Evolutionary conservation across 768 basidiomycete genomes (phyloP).

Genomic region (Kwoniella sp.): DNA sequence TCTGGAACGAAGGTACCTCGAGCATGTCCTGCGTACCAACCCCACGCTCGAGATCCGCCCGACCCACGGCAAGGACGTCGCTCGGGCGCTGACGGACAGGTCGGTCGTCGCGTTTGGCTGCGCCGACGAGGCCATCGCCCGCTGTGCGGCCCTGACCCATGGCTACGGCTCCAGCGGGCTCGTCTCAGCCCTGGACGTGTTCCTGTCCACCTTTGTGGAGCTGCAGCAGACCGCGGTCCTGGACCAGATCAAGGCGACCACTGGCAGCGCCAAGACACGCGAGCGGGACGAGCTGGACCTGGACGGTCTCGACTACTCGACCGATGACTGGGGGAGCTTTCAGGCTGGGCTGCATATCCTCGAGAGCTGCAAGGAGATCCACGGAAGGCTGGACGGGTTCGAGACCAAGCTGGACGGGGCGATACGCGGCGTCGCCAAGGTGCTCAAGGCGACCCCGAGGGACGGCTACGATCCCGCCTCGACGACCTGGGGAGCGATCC

Average conservation of each 20-base stretch:
- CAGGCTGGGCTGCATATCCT: conserved; percentile 77
- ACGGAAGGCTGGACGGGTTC: conserved; percentile 64
- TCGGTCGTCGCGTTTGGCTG: conserved; percentile 68
- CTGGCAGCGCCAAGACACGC: background rate
- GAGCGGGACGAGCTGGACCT: conserved; percentile 56
- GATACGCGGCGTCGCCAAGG: conserved; percentile 60
- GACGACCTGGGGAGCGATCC: conserved; percentile 57
- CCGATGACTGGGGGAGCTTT: conserved; percentile 83
- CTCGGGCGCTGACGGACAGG: conserved; percentile 66
- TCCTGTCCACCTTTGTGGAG: conserved; percentile 66
- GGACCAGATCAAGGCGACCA: background rate
- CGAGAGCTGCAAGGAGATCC: conserved; percentile 69
- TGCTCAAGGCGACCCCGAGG: conserved; percentile 59
- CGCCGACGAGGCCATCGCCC: conserved; percentile 71
- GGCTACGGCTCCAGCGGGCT: conserved; percentile 78
- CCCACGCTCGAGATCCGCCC: conserved; percentile 5
- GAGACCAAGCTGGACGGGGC: conserved; percentile 64
- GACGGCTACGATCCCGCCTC: conserved; percentile 53
- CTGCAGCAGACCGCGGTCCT: conserved; percentile 3
- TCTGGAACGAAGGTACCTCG: conserved; percentile 69
- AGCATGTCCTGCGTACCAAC: conserved; percentile 24
- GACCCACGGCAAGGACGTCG: conserved; percentile 20
- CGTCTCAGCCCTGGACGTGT: conserved; percentile 67
- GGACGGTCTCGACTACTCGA: conserved; percentile 66
- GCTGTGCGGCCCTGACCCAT: conserved; percentile 77